Base-by-base conservation (phyloP, 108 stramenopile species). In the Schizochytrium sp. region DNA sequence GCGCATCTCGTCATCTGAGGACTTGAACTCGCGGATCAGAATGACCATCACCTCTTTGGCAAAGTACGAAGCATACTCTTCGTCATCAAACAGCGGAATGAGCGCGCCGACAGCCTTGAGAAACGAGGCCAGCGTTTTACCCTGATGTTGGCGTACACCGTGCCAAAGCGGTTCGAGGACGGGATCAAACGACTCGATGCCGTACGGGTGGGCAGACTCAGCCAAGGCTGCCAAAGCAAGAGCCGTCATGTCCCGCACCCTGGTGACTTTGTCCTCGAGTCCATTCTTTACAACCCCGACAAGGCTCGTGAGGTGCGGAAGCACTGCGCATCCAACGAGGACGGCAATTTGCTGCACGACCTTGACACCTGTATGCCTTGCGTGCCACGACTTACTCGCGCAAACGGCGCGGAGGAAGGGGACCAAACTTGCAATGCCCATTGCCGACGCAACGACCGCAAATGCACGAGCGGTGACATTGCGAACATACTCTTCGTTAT, bases 401-500 rank as follows among this genome's bases (percentile, higher is more conserved):
- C 98, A 99, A 10, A 99, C 99, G 21, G 99, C 99, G 92, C 97
- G 97, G n/a, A 99, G 94, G 91, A 99, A 99, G 5, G 99, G 99
- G 3, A 99, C 94, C 18, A 99, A 89, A 43, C 96, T 92, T 28
- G 97, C 97, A 72, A 99, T 96, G 45, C 99, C 99, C 60, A 99
- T 91, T 6, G 99, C 98, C 44, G 97, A 97, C 0, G 99, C 99
- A 10, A 99, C 98, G 44, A 99, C 99, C 5, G 99, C 99, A 71
- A 99, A 98, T 5, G 99, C 98, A 1, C 99, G 91, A 5, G 98
- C 97, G 45, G 98, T 99, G 23, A 96, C 97, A 92, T 99, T 99
- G 10, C 99, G 94, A 5, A 98, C 98, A 90, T 98, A 99, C 88
- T 99, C 98, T 91, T 99, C 97, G 4, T 96, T 96, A 89, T 97